These are phyloP conservation scores for Ceratocystis smalleyi DNA, from an alignment of 2,329 filamentous ascomycete genomes.

Conservation along the genomic window DNA sequence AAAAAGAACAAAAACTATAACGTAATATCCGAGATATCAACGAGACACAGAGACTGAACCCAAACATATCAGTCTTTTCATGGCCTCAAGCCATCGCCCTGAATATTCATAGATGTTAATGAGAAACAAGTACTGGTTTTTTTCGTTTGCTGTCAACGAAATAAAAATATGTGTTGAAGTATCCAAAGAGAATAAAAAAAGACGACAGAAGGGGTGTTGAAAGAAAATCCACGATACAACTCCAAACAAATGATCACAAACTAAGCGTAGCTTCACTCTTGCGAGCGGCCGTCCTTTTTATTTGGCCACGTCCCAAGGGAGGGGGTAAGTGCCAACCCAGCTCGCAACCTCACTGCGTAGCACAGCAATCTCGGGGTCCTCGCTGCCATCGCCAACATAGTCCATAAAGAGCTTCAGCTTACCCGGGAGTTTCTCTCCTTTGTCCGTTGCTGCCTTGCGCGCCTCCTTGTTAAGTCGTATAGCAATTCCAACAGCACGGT, in stretches of 20 bases:
- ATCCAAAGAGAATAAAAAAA: not conserved
- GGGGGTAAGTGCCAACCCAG: constrained; percentile 59
- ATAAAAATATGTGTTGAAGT: not conserved
- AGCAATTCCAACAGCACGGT: constrained; percentile 66
- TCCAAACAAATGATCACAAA: not conserved
- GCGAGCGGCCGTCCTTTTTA: not conserved
- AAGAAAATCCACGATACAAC: not conserved
- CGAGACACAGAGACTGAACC: not conserved
- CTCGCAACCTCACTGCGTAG: constrained; percentile 59
- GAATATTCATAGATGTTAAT: not conserved
- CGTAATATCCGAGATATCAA: not conserved
- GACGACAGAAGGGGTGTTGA: not conserved
- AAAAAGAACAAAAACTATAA: not conserved
- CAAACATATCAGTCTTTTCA: not conserved
- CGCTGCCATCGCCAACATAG: constrained; percentile 51
- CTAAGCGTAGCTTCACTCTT: not conserved
- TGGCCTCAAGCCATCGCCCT: not conserved
- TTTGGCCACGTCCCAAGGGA: constrained; percentile 44
- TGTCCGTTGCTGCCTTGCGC: constrained; percentile 50
- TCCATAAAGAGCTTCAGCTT: constrained; percentile 53
- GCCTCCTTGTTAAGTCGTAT: constrained; percentile 59
- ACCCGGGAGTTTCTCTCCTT: constrained; percentile 48
- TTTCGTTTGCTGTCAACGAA: not conserved
- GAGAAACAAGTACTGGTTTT: not conserved
- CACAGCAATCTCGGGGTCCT: constrained; percentile 55